phyloP scores from a whole-genome alignment of 176 grass and related monocot species.

The Phyllostachys edulis region DNA sequence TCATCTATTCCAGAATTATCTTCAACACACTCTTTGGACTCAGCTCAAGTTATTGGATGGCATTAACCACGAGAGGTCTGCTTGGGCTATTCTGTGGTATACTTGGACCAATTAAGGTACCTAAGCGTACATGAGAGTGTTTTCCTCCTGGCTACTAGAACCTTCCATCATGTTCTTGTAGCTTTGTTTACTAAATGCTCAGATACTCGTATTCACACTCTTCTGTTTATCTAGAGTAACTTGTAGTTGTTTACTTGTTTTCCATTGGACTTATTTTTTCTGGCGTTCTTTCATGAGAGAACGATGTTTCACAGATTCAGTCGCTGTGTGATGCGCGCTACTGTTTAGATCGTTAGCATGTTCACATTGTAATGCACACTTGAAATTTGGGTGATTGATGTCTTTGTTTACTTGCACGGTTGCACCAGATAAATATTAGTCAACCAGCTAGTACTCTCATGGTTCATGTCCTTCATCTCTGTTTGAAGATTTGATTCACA shows the following conservation, averaged over 20 bases:
- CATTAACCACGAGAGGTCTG: constrained; percentile 49
- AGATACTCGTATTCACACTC: not conserved
- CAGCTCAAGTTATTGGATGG: constrained; percentile 71
- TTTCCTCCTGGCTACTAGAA: not conserved
- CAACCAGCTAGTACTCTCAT: not conserved
- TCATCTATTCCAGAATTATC: constrained; percentile 42
- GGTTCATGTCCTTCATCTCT: not conserved
- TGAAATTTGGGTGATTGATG: not conserved
- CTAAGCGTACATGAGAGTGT: not conserved
- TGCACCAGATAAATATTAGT: not conserved
- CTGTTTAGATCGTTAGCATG: not conserved
- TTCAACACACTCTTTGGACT: constrained; percentile 71
- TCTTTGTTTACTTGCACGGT: not conserved
- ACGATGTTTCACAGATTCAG: not conserved
- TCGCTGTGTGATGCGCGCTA: not conserved
- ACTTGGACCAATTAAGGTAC: constrained; percentile 62
- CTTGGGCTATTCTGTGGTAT: constrained; percentile 56
- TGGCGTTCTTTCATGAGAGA: not conserved
- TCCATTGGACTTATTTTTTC: not conserved
- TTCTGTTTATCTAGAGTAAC: constrained; percentile 3
- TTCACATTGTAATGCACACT: not conserved
- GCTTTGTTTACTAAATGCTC: not conserved
- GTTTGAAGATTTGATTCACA: not conserved
- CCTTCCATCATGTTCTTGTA: not conserved
- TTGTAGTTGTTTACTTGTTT: not conserved